A percentile compares a stretch with the other conserved stretches of the same genome.
Evolutionary conservation across 805 yeast species (phyloP).

Genomic region (Tetrapisispora fleetii): DNA sequence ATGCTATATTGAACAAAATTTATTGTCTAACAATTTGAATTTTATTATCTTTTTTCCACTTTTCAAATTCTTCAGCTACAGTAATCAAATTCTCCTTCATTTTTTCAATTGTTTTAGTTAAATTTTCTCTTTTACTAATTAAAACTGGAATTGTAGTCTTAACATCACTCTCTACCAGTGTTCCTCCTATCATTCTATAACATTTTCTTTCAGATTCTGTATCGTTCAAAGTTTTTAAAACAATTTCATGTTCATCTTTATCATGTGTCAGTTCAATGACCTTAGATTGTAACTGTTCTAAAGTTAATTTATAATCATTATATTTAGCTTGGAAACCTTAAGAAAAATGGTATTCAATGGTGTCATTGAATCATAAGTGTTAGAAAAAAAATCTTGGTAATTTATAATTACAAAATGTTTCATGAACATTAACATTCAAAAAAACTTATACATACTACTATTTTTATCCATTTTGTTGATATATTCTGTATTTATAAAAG

Average conservation of each 20-base stretch:
- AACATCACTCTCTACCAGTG: constrained; percentile 72
- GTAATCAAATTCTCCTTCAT: constrained; percentile 24
- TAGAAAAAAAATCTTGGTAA: not conserved
- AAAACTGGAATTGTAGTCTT: constrained; percentile 63
- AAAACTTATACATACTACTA: not conserved
- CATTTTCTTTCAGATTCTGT: constrained; percentile 63
- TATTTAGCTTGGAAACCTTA: constrained; percentile 37
- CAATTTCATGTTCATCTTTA: constrained; percentile 41
- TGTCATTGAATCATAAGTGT: not conserved
- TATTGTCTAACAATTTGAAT: constrained; percentile 27
- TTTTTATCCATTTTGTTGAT: not conserved
- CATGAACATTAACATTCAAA: no score
- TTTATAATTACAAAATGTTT: no score
- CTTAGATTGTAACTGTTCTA: constrained; percentile 38
- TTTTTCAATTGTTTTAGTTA: constrained; percentile 21
- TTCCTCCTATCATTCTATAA: constrained; percentile 91
- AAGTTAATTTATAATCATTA: constrained; percentile 41
- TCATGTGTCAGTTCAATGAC: constrained; percentile 41
- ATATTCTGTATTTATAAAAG: not conserved
- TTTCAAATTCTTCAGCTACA: constrained; percentile 25
- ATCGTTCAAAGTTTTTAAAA: constrained; percentile 44
- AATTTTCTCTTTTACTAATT: constrained; percentile 44
- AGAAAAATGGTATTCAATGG: not conserved
- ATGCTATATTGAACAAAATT: not conserved
- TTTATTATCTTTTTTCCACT: constrained; percentile 29